Base-by-base conservation (phyloP, 768 basidiomycete species). In the Boletus rex-veris region DNA sequence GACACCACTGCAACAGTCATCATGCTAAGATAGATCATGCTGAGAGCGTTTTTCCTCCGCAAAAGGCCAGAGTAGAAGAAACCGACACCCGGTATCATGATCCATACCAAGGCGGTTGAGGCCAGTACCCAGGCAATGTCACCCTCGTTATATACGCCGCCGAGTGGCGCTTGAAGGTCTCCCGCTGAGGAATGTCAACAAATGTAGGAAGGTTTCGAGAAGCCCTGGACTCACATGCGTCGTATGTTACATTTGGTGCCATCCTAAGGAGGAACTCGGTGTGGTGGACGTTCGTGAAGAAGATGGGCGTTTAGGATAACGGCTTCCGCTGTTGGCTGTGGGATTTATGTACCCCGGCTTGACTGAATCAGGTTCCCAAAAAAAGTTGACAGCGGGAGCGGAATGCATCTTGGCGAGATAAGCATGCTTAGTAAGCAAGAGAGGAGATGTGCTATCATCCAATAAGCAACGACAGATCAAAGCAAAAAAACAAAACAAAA, bases 61-160 rank as follows among this genome's bases (percentile, higher is more conserved):
- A 97, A 80, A 31, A 99, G 81, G 58, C 92, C 96, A 14, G 92
- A 89, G 71, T 96, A 97, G 74, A 91, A 92, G 72, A 82, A 90
- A 43, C 91, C 90, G 44, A 94, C 84, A 45, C 88, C 88, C 10
- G 87, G 88, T 65, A 90, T 82, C 89, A 92, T 91, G 58, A 91
- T 75, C 78, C 80, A 92, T 35, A 92, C 91, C 56, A 93, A 77
- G 26, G 91, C 93, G 16, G 82, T 92, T 26, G 83, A 82, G 4
- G 81, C 70, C 50, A 94, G 73, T 39, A 84, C 74, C 86, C 85
- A 87, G 7, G 84, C 80, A 44, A 86, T 82, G 68, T 87, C 82
- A 53, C 85, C 86, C 42, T 84, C 73, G 65, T 81, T 78, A 73
- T 80, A 84, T 31, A 77, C 70, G 19, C 62, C 64, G 33, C 11